These are phyloP conservation scores for Malus hybrid DNA, from an alignment of 331 rosid species.

Conservation along the genomic window DNA sequence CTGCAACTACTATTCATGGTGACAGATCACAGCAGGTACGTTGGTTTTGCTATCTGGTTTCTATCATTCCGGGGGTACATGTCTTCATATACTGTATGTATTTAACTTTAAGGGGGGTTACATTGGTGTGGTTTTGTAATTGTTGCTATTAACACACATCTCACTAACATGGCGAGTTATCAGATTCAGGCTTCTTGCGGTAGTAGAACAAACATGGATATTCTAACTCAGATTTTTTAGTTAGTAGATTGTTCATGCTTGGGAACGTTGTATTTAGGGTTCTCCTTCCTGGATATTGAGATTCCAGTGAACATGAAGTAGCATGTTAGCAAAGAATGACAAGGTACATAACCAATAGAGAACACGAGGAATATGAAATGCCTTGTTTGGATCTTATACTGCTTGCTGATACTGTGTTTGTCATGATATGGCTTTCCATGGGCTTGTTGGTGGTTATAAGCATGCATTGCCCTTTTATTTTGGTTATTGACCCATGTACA, in stretches of 20 bases:
- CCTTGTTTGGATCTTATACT: neutral
- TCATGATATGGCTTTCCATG: no score
- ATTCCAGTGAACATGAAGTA: neutral
- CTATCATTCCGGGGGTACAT: neutral
- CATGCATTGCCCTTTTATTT: neutral
- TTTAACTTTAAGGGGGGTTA: neutral
- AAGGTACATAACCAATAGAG: neutral
- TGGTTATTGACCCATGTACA: neutral
- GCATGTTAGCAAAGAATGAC: neutral
- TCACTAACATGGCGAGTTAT: neutral
- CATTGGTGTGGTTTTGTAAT: neutral
- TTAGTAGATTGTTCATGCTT: neutral
- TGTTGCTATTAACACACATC: neutral
- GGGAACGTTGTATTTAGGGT: neutral
- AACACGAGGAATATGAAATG: neutral
- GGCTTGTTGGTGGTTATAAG: neutral
- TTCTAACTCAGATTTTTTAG: neutral
- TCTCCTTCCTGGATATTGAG: neutral
- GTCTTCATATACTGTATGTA: neutral
- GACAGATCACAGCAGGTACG: slow-evolving; percentile 81
- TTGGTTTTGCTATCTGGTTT: slow-evolving; percentile 7
- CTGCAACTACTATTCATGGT: slow-evolving; percentile 89
- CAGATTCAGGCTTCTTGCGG: neutral
- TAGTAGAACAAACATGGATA: neutral
- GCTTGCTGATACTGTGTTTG: neutral